Percentiles rank a stretch among this genome's conserved stretches.
phyloP scores from a whole-genome alignment of 2,329 filamentous ascomycete genomes.

The Pestalotiopsis sp. region DNA sequence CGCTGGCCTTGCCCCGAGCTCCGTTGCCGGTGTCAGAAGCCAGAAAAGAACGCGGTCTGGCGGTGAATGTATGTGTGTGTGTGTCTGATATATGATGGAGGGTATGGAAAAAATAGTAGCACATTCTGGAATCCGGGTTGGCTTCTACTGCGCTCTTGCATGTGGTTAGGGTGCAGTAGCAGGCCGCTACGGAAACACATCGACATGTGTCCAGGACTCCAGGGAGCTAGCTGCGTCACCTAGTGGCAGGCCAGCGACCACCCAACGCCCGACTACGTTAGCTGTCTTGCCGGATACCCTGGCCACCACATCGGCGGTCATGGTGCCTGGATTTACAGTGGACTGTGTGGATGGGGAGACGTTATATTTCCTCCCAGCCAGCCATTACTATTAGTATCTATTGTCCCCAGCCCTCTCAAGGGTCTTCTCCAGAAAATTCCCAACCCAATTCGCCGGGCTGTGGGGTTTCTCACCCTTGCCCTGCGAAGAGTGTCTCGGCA shows the following conservation, averaged over 20 bases:
- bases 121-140: not conserved
- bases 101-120: not conserved
- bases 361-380: not conserved
- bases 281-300: not conserved
- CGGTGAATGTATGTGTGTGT: conserved; percentile 8
- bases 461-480: not conserved
- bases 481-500: not conserved
- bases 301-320: not conserved
- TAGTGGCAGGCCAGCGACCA: not conserved
- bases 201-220: not conserved
- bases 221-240: not conserved
- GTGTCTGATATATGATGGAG: not conserved
- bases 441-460: conserved; percentile 5
- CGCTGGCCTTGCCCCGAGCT: not conserved
- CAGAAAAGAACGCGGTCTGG: conserved; percentile 8
- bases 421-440: conserved; percentile 11
- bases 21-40: conserved; percentile 8
- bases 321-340: not conserved
- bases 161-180: not conserved
- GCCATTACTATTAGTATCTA: not conserved
- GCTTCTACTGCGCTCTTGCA: not conserved
- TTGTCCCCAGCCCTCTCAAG: not conserved
- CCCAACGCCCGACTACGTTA: not conserved
- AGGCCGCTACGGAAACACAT: not conserved
- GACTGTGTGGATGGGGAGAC: not conserved